Percentiles rank a stretch among this genome's conserved stretches.
phyloP scores from a whole-genome alignment of 345 rosid genomes.

The Dipteronia dyeriana region DNA sequence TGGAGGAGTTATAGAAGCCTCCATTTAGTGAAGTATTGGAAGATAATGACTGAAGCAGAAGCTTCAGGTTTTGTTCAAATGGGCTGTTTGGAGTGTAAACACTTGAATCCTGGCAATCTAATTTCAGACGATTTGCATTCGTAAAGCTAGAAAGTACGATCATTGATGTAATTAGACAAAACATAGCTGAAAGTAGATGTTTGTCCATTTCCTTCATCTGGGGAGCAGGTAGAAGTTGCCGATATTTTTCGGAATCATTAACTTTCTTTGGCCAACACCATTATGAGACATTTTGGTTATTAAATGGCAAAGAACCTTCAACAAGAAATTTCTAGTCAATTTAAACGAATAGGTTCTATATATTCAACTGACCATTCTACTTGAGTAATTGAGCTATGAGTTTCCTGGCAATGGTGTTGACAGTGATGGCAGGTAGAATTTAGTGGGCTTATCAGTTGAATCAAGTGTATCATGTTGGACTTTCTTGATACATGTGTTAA shows the following conservation, averaged over 20 bases:
- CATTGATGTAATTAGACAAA: slow-evolving; percentile 12
- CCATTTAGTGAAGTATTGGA: slow-evolving; percentile 18
- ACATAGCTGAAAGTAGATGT: neutral
- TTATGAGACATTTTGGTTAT: neutral
- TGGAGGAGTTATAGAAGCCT: slow-evolving; percentile 25
- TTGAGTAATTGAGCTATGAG: neutral
- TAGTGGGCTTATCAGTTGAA: too few species aligned
- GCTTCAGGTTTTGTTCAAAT: slow-evolving; percentile 22
- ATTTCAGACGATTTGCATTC: slow-evolving; percentile 2
- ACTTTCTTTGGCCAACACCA: neutral
- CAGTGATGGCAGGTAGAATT: too few species aligned
- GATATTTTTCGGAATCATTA: neutral
- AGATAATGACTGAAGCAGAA: slow-evolving; percentile 19
- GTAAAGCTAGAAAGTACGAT: neutral
- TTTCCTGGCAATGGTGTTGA: too few species aligned
- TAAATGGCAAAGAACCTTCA: too few species aligned
- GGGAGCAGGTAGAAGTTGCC: neutral
- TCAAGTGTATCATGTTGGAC: too few species aligned
- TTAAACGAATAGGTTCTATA: neutral
- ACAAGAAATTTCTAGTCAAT: too few species aligned
- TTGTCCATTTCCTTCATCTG: slow-evolving; percentile 8
- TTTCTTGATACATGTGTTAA: too few species aligned
- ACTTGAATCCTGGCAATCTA: neutral
- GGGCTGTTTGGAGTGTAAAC: slow-evolving; percentile 19
- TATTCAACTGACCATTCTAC: neutral